These are phyloP conservation scores for Globisporangium viniferum DNA, from an alignment of 352 stramenopile genomes.

Conservation along the genomic window DNA sequence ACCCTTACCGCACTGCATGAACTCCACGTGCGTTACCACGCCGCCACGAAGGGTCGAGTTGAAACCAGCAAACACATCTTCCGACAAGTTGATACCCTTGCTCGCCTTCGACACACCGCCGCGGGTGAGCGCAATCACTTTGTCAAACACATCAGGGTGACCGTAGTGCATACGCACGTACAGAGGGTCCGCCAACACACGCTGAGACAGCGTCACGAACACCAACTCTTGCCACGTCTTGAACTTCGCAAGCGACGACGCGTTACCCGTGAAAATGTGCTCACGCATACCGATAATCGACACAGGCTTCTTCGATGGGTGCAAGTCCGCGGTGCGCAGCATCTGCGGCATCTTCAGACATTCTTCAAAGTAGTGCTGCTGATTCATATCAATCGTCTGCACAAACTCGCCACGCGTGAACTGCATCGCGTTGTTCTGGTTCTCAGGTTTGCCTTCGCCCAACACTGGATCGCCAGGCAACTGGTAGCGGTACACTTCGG, in stretches of 20 bases:
- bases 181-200: constrained; percentile 70
- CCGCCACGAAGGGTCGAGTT: constrained; percentile 74
- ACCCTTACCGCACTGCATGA: constrained; percentile 86
- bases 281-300: constrained; percentile 86
- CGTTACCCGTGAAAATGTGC: constrained; percentile 86
- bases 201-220: constrained; percentile 82
- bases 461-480: constrained; percentile 80
- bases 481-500: constrained; percentile 79
- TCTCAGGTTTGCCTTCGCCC: constrained; percentile 81
- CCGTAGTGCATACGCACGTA: constrained; percentile 84
- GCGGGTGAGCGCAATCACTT: constrained; percentile 69
- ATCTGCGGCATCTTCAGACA: constrained; percentile 85
- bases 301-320: constrained; percentile 65
- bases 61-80: constrained; percentile 86
- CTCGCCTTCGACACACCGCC: constrained; percentile 77
- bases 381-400: constrained; percentile 90
- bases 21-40: constrained; percentile 79
- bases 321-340: constrained; percentile 63
- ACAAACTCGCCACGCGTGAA: constrained; percentile 84
- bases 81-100: constrained; percentile 84
- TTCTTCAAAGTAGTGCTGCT: constrained; percentile 86
- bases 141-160: constrained; percentile 83
- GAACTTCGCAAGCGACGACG: constrained; percentile 81
- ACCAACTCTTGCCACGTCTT: constrained; percentile 85
- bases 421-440: constrained; percentile 80